Base-by-base conservation (phyloP, 2,329 filamentous ascomycete genomes). In the Colletotrichum tropicicola region DNA sequence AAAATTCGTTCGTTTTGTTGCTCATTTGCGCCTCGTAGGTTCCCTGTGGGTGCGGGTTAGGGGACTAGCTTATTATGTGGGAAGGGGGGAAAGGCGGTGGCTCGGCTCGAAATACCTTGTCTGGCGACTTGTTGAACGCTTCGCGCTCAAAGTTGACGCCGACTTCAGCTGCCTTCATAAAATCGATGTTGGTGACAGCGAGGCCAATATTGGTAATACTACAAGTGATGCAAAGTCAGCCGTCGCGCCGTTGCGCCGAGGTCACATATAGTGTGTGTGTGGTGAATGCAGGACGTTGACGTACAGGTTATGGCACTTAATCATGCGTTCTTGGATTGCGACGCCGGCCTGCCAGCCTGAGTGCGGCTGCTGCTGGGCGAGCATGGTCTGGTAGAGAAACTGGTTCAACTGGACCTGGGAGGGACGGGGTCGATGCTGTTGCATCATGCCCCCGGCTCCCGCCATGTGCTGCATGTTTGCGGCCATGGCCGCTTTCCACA, bases 391-490 rank as follows among this genome's bases (percentile, higher is more conserved):
- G 53, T 80, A 83, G 7, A 85, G 75, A 15, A 78, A 69, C 41
- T 79, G 73, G 52, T 79, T 78, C 21, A 79, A 68, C 66, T 78
- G 76, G 43, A 67, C 69, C 30, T 57, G 65, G 54, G 69, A 70
- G 44, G 72, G 71, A 49, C 82, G 80, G 67, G 80, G 74, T 41
- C 74, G 72, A 47, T 74, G 74, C 60, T 79, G 79, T 68, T 73
- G 78, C 74, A 83, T 78, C 75, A 83, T 81, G 63, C 79, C 78
- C 74, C 78, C 80, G 68, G 76, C 78, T 66, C 76, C 78, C 73
- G 77, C 80, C 84, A 88, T 87, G 71, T 86, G 85, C 75, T 83
- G 82, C 78, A 88, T 83, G 70, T 87, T 87, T 73, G 83, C 85
- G 79, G 86, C 85, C 86, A 89, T 88, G 77, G 83, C 83, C 80